Conservation (phyloP, 139 green algal species). For the Tetraselmis striata region DNA sequence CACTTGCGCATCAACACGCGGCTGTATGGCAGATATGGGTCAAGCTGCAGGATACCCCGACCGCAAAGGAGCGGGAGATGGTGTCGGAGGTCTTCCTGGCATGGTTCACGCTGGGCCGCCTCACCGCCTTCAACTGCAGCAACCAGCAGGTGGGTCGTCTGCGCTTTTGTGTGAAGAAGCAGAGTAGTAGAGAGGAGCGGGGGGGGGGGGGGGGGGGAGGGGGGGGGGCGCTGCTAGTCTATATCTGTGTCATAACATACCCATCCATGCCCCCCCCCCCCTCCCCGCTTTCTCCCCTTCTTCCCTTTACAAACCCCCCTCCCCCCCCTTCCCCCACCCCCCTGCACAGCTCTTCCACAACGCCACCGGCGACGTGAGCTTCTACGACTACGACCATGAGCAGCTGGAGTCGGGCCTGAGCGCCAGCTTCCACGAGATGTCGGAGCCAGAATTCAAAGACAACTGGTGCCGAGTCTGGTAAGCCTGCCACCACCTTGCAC, state of each 20-base stretch:
- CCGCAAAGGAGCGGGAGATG: neutral
- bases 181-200: no score
- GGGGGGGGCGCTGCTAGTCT: no score
- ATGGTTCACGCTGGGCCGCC: neutral
- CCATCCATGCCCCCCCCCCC: no score
- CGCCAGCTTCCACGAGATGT: neutral
- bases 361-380: neutral
- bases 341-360: neutral
- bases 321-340: no score
- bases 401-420: neutral
- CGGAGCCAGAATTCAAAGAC: neutral
- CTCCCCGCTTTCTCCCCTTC: no score
- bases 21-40: neutral
- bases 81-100: neutral
- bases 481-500: no score
- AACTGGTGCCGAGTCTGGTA: neutral
- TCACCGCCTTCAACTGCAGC: neutral
- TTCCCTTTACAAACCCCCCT: no score
- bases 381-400: neutral
- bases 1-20: neutral
- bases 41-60: neutral
- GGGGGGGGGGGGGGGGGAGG: no score
- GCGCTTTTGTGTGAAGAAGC: no score
- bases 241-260: no score
- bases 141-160: neutral